These are phyloP conservation scores for Gremmenia infestans DNA, from an alignment of 2,329 filamentous ascomycete species.

Conservation along the genomic window DNA sequence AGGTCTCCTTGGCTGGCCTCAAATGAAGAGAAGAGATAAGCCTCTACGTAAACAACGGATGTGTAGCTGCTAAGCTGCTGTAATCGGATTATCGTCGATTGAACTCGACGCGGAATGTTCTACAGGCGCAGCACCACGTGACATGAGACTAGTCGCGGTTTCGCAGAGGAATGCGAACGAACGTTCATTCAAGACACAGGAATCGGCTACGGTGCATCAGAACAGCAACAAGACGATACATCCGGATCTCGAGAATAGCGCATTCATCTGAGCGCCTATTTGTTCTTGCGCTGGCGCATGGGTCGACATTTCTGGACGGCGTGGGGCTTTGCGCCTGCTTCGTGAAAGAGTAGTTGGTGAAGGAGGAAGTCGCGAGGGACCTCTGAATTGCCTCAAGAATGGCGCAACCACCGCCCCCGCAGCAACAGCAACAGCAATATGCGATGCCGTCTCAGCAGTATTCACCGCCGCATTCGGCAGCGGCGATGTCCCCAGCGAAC, in stretches of 20 bases:
- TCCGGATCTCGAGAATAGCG: neutral
- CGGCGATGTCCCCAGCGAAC: conserved; percentile 52
- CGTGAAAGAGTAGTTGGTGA: conserved; percentile 11
- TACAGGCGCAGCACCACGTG: neutral
- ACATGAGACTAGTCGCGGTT: neutral
- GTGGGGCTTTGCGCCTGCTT: conserved; percentile 30
- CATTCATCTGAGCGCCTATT: neutral
- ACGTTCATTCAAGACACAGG: neutral
- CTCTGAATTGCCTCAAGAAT: conserved; percentile 18
- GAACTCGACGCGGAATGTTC: too few species aligned
- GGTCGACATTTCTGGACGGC: conserved; percentile 20
- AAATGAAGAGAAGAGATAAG: too few species aligned
- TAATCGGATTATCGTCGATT: too few species aligned
- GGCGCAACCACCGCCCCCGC: conserved; percentile 34
- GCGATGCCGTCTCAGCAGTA: conserved; percentile 48
- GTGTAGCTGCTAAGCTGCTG: too few species aligned
- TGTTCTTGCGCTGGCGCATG: conserved; percentile 19
- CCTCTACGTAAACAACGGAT: too few species aligned
- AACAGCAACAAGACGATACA: neutral
- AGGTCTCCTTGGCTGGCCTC: too few species aligned
- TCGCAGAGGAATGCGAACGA: neutral
- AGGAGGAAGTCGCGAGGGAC: neutral
- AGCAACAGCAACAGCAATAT: conserved; percentile 27
- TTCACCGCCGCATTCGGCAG: conserved; percentile 56
- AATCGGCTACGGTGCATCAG: neutral